A percentile compares a stretch with the other conserved stretches of the same genome.
Evolutionary conservation across 202 grass and related monocot genomes (phyloP).

Genomic region (Brachypodium distachyon): DNA sequence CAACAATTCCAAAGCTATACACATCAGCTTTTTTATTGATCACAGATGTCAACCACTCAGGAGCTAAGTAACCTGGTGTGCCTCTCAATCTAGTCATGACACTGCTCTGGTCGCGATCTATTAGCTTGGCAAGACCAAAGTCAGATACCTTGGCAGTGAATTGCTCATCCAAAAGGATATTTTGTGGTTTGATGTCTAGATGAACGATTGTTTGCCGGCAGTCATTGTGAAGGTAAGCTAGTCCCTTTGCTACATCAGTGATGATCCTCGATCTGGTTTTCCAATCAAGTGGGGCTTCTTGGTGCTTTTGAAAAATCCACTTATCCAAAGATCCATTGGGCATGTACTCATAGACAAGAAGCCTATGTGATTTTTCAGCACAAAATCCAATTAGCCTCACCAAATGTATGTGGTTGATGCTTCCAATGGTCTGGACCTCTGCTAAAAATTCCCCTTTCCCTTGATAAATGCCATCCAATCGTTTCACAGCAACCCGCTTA

Average conservation of each 20-base stretch:
- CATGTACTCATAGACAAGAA: conserved; percentile 67
- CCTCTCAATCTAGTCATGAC: conserved; percentile 47
- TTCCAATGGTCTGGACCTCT: conserved; percentile 54
- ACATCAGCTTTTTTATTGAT: conserved; percentile 45
- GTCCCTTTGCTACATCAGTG: conserved; percentile 24
- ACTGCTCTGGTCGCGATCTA: conserved; percentile 39
- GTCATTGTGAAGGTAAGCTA: conserved; percentile 50
- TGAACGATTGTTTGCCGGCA: conserved; percentile 49
- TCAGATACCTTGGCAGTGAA: conserved; percentile 45
- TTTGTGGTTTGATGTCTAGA: conserved; percentile 58
- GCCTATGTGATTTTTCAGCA: conserved; percentile 28
- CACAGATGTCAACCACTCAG: conserved; percentile 36
- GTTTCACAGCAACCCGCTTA: conserved; percentile 37
- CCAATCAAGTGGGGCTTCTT: conserved; percentile 24
- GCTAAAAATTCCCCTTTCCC: conserved; percentile 29
- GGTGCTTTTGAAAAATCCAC: conserved; percentile 24
- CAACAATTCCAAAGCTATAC: conserved; percentile 40
- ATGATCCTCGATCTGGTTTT: conserved; percentile 35
- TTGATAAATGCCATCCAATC: conserved; percentile 28
- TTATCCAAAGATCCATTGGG: conserved; percentile 41
- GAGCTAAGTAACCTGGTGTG: conserved; percentile 41
- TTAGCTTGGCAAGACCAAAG: conserved; percentile 48
- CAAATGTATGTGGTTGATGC: conserved; percentile 41
- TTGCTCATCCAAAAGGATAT: conserved; percentile 39
- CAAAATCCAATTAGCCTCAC: conserved; percentile 49